A percentile compares a stretch with the other conserved stretches of the same genome.
phyloP scores from a whole-genome alignment of 1,139 yeast genomes.

The Candida mesenterica region DNA sequence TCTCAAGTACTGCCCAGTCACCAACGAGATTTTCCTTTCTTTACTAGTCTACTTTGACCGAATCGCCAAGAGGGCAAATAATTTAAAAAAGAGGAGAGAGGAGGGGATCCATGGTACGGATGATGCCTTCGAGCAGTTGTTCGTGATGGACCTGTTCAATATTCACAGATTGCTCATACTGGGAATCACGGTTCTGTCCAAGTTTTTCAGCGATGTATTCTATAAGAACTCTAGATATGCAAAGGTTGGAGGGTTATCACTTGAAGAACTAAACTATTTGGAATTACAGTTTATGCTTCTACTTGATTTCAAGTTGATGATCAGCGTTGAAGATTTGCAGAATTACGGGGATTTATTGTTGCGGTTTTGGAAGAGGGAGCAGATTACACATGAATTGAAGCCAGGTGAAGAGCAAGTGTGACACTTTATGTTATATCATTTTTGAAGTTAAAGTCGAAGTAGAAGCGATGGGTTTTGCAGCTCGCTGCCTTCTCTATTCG shows the following conservation, averaged over 20 bases:
- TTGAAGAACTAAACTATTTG: constrained; percentile 88
- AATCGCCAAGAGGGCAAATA: constrained; percentile 84
- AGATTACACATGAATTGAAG: constrained; percentile 36
- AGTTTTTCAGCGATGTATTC: constrained; percentile 92
- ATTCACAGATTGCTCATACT: constrained; percentile 91
- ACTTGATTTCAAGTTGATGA: constrained; percentile 83
- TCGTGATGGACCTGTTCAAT: constrained; percentile 94
- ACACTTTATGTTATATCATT: no score
- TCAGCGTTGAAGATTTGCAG: constrained; percentile 87
- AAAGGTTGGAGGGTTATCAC: constrained; percentile 94
- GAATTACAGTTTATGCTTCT: constrained; percentile 85
- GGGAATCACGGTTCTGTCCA: constrained; percentile 95
- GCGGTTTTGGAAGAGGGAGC: constrained; percentile 80
- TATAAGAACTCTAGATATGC: constrained; percentile 96
- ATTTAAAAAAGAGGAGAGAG: constrained; percentile 29
- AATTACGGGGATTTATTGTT: constrained; percentile 83
- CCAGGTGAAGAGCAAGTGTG: constrained; percentile 1
- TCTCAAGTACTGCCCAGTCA: constrained; percentile 93
- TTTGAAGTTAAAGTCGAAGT: no score
- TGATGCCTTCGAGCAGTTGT: constrained; percentile 51
- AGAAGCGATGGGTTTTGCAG: no score
- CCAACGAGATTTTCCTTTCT: constrained; percentile 91
- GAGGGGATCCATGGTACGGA: constrained; percentile 12
- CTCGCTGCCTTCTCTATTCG: background rate
- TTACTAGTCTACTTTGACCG: constrained; percentile 91